These are phyloP conservation scores for Medicago lupulina DNA, from an alignment of 306 rosid species.

Conservation along the genomic window DNA sequence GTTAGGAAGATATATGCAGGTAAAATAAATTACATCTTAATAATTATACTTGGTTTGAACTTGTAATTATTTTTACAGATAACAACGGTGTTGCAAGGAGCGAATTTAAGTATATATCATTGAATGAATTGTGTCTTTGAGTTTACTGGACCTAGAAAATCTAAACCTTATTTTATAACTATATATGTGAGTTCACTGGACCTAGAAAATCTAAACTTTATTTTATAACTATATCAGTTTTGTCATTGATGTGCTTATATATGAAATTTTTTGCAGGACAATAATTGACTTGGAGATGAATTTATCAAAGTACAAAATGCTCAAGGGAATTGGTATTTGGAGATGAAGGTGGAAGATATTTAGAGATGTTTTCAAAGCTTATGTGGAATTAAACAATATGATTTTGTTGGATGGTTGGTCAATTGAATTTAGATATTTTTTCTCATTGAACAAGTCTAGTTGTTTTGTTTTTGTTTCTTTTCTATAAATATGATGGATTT, in stretches of 20 bases:
- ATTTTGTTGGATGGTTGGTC: neutral
- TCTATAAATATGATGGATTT: neutral
- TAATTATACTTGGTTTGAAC: neutral
- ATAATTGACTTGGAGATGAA: neutral
- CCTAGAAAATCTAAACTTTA: neutral
- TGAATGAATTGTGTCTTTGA: neutral
- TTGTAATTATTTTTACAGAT: neutral
- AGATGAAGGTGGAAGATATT: neutral
- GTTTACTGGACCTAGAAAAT: neutral
- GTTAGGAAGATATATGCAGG: neutral
- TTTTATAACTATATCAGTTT: too few relatives aligned
- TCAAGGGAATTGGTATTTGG: neutral
- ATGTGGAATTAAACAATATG: neutral
- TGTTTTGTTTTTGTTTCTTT: neutral
- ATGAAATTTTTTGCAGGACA: neutral
- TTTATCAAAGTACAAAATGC: neutral
- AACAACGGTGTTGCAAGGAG: too few relatives aligned
- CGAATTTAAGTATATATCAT: neutral
- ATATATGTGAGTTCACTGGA: too few relatives aligned
- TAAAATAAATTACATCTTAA: neutral
- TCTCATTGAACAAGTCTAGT: neutral
- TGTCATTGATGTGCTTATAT: neutral
- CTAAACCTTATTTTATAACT: neutral
- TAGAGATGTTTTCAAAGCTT: neutral
- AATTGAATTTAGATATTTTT: neutral